Conservation (phyloP, 2,329 filamentous ascomycete genomes). For the Podosphaera xanthii region DNA sequence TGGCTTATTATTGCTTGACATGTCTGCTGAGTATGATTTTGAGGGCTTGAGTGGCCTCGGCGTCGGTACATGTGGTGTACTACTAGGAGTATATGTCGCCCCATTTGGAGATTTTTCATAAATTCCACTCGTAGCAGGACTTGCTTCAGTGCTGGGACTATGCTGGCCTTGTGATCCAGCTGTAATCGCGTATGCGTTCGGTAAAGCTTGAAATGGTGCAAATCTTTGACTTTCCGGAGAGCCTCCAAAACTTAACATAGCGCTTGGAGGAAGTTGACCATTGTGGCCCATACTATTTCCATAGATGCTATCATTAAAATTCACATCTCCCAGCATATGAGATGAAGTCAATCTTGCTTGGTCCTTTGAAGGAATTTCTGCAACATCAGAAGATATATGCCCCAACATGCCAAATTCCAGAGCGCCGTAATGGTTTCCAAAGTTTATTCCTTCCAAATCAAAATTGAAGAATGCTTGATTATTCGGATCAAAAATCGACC, state of each 20-base stretch:
- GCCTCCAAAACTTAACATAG: constrained; percentile 27
- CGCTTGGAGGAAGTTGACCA: constrained; percentile 24
- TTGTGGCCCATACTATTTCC: constrained; percentile 19
- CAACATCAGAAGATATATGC: constrained; percentile 81
- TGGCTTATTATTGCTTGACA: constrained; percentile 12
- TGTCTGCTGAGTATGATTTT: constrained; percentile 8
- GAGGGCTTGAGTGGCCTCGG: constrained; percentile 12
- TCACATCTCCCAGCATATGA: constrained; percentile 21
- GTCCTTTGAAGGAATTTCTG: constrained; percentile 55
- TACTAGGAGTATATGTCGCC: constrained; percentile 11
- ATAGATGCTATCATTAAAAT: constrained; percentile 14
- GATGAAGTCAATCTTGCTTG: constrained; percentile 20
- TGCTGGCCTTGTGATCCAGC: constrained; percentile 37
- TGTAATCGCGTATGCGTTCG: constrained; percentile 41
- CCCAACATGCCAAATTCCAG: constrained; percentile 91
- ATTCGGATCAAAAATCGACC: constrained; percentile 61
- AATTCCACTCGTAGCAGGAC: constrained; percentile 30
- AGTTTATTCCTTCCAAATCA: constrained; percentile 80
- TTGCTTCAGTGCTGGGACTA: constrained; percentile 41
- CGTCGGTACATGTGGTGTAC: constrained; percentile 7
- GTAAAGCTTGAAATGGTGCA: constrained; percentile 32
- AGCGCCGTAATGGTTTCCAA: constrained; percentile 87
- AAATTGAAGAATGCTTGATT: constrained; percentile 91
- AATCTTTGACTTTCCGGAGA: constrained; percentile 18
- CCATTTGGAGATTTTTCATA: constrained; percentile 33